A percentile compares a stretch with the other conserved stretches of the same genome.
Evolutionary conservation across 306 rosid species (phyloP).

Genomic region (Gynostemma pentaphyllum): DNA sequence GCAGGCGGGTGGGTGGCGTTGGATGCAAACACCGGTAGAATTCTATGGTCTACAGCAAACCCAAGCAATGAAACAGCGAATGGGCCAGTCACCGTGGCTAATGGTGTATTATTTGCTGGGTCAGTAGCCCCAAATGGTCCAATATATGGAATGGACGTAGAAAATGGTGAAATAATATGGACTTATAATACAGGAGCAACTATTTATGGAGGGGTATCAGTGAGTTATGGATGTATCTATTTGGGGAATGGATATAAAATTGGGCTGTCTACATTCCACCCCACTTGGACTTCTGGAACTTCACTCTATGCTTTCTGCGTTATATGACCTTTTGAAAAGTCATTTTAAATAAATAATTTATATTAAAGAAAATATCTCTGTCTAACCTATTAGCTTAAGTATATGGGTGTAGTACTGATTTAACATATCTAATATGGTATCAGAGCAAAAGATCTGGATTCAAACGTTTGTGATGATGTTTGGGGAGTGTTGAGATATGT

Average conservation of each 20-base stretch:
- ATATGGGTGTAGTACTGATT: too few relatives aligned
- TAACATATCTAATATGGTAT: too few relatives aligned
- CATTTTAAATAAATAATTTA: too few relatives aligned
- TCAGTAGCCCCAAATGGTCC: constrained; percentile 29
- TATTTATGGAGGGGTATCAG: constrained; percentile 15
- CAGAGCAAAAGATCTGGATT: too few relatives aligned
- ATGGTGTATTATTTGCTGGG: constrained; percentile 26
- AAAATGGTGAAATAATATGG: constrained; percentile 19
- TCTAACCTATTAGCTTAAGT: too few relatives aligned
- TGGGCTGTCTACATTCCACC: constrained; percentile 23
- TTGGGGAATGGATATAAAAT: constrained; percentile 20
- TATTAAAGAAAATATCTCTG: too few relatives aligned
- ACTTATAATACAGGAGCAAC: constrained; percentile 22
- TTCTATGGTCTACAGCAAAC: constrained; percentile 19
- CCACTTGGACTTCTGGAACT: constrained; percentile 33
- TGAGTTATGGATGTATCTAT: constrained; percentile 21
- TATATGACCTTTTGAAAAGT: not conserved
- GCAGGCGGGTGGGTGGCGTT: constrained; percentile 29
- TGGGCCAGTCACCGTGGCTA: constrained; percentile 23
- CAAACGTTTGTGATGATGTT: too few relatives aligned
- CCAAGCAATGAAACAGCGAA: constrained; percentile 26
- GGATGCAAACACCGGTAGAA: constrained; percentile 19
- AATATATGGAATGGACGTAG: constrained; percentile 21
- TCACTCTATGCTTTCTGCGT: constrained; percentile 21
- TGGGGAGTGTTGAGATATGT: too few relatives aligned